These are phyloP conservation scores for Lactarius quietus DNA, from an alignment of 768 basidiomycete genomes.

Conservation along the genomic window DNA sequence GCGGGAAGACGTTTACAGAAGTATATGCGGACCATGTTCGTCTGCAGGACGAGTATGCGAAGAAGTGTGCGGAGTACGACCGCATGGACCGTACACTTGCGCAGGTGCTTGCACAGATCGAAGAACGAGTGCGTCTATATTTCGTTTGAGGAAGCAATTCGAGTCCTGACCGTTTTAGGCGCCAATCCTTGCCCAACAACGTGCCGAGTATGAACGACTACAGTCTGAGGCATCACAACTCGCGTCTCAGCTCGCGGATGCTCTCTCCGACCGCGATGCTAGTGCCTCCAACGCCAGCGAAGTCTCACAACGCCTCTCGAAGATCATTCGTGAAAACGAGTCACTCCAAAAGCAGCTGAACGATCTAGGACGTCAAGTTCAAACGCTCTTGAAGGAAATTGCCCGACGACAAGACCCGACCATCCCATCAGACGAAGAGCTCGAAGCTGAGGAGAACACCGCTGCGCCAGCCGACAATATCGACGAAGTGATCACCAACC, in stretches of 20 bases:
- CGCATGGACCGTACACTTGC: constrained; percentile 80
- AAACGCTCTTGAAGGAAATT: constrained; percentile 71
- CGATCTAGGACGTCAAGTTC: constrained; percentile 56
- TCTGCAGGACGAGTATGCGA: constrained; percentile 76
- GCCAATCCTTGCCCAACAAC: constrained; percentile 86
- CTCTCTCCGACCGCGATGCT: constrained; percentile 71
- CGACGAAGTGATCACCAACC: constrained; percentile 79
- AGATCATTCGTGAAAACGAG: constrained; percentile 25
- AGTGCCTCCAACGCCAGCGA: constrained; percentile 55
- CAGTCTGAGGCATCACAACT: constrained; percentile 78
- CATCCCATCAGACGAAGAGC: constrained; percentile 67
- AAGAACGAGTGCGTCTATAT: constrained; percentile 66
- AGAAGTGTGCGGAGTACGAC: constrained; percentile 77
- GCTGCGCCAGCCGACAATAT: constrained; percentile 51
- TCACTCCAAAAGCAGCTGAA: constrained; percentile 25
- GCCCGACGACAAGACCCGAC: constrained; percentile 80
- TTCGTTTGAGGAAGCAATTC: neutral
- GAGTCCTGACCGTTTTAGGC: constrained; percentile 49
- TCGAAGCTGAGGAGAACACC: constrained; percentile 42
- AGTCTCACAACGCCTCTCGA: constrained; percentile 33
- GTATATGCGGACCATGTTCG: constrained; percentile 89
- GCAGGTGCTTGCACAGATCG: constrained; percentile 81
- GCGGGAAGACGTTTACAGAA: constrained; percentile 89
- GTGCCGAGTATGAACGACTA: constrained; percentile 81
- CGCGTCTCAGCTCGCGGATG: constrained; percentile 70